Evolutionary conservation across 352 stramenopile species (phyloP).

Genomic region (Phytophthora capsici): DNA sequence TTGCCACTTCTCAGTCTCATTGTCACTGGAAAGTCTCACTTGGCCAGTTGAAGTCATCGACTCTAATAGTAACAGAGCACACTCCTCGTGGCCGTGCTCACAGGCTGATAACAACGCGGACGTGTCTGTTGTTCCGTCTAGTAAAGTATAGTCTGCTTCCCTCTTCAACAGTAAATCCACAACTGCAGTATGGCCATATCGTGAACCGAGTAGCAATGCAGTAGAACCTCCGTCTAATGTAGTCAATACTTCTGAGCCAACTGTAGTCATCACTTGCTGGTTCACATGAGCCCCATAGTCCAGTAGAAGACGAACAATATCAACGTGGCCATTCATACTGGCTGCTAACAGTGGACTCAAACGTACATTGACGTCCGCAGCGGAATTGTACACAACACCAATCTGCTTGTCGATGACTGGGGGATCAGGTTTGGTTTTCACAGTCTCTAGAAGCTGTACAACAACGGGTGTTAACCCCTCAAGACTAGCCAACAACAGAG

Average conservation of each 20-base stretch:
- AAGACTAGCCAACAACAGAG: constrained; percentile 72
- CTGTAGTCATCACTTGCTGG: constrained; percentile 23
- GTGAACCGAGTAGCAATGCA: constrained; percentile 88
- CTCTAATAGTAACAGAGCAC: constrained; percentile 52
- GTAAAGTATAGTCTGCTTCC: constrained; percentile 38
- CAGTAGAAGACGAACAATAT: constrained; percentile 58
- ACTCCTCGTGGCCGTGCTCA: constrained; percentile 56
- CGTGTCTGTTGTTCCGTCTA: constrained; percentile 48
- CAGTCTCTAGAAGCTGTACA: constrained; percentile 42
- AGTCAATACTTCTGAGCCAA: constrained; percentile 3
- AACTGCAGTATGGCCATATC: constrained; percentile 91
- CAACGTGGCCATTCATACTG: constrained; percentile 76
- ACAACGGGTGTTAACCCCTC: constrained; percentile 64
- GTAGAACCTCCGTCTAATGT: constrained; percentile 11
- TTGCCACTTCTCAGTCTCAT: constrained; percentile 43
- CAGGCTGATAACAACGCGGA: constrained; percentile 69
- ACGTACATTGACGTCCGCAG: constrained; percentile 63
- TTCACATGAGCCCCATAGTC: constrained; percentile 35
- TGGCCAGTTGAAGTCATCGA: constrained; percentile 11
- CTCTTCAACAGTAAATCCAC: constrained; percentile 75
- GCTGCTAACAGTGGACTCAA: constrained; percentile 65
- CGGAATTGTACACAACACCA: constrained; percentile 80
- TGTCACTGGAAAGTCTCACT: background rate
- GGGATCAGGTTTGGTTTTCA: background rate
- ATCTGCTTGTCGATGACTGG: constrained; percentile 50